phyloP scores from a whole-genome alignment of 2,329 filamentous ascomycete species.

The Venturia pyrina region DNA sequence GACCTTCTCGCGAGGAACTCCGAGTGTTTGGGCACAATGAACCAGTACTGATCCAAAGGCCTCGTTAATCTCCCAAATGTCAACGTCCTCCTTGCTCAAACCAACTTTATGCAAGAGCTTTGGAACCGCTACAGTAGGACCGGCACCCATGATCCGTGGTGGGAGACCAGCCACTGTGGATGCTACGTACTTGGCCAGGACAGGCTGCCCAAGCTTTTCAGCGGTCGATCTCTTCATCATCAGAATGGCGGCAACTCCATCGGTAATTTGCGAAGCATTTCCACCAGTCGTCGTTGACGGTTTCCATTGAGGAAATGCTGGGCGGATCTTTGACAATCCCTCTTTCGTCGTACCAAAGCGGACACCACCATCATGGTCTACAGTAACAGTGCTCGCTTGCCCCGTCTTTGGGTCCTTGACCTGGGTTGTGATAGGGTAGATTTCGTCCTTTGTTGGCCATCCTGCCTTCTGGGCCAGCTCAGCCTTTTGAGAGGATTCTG shows the following conservation, averaged over 20 bases:
- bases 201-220: constrained; percentile 74
- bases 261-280: constrained; percentile 87
- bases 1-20: constrained; percentile 73
- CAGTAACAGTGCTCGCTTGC: constrained; percentile 72
- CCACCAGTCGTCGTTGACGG: constrained; percentile 82
- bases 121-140: constrained; percentile 92
- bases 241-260: constrained; percentile 88
- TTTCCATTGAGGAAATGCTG: constrained; percentile 84
- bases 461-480: constrained; percentile 72
- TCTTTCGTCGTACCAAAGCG: constrained; percentile 77
- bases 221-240: constrained; percentile 92
- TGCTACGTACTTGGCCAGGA: constrained; percentile 86
- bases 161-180: constrained; percentile 80
- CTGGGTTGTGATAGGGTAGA: constrained; percentile 74
- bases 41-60: constrained; percentile 62
- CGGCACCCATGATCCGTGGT: constrained; percentile 90
- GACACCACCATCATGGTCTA: constrained; percentile 79
- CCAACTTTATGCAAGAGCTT: constrained; percentile 79
- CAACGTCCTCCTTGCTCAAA: constrained; percentile 73
- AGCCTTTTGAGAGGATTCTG: constrained; percentile 82
- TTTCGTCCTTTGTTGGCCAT: constrained; percentile 76
- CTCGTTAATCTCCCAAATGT: constrained; percentile 99
- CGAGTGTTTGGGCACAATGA: constrained; percentile 58
- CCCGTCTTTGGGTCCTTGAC: constrained; percentile 85
- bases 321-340: constrained; percentile 78